phyloP scores from a whole-genome alignment of 2,329 filamentous ascomycete species.

The Colletotrichum viniferum region DNA sequence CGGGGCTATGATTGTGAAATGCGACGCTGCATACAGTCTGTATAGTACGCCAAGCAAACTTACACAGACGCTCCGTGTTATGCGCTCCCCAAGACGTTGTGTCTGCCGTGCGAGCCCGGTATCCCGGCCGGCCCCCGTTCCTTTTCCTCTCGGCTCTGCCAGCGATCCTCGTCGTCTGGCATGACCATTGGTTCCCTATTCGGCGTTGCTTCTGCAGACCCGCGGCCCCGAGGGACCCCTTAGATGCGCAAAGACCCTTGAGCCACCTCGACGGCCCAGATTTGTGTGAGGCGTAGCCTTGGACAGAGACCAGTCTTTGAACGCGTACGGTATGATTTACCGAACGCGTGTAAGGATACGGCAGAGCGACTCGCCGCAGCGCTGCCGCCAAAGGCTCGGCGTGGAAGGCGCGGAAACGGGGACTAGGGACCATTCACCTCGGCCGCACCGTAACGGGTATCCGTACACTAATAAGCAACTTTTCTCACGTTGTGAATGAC shows the following conservation, averaged over 20 bases:
- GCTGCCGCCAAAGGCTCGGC: neutral
- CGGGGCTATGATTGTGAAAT: neutral
- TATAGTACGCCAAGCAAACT: neutral
- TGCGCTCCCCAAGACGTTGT: neutral
- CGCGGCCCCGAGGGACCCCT: neutral
- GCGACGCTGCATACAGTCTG: neutral
- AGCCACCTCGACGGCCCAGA: neutral
- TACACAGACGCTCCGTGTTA: neutral
- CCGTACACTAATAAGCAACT: neutral
- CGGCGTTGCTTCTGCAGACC: neutral
- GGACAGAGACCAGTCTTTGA: neutral
- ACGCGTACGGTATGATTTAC: neutral
- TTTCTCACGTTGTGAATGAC: neutral
- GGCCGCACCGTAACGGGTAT: neutral
- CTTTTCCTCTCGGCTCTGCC: neutral
- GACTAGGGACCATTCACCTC: neutral
- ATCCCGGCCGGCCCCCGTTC: conserved; percentile 5
- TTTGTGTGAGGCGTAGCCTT: neutral
- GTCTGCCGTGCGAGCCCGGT: conserved; percentile 6
- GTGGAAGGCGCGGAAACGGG: neutral
- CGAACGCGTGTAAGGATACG: neutral
- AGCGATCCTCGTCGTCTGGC: neutral
- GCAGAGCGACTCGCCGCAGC: neutral
- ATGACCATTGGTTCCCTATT: neutral
- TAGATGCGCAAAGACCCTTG: neutral